Conservation (phyloP, 2,329 filamentous ascomycete genomes). For the Alternaria novae-zelandiae region DNA sequence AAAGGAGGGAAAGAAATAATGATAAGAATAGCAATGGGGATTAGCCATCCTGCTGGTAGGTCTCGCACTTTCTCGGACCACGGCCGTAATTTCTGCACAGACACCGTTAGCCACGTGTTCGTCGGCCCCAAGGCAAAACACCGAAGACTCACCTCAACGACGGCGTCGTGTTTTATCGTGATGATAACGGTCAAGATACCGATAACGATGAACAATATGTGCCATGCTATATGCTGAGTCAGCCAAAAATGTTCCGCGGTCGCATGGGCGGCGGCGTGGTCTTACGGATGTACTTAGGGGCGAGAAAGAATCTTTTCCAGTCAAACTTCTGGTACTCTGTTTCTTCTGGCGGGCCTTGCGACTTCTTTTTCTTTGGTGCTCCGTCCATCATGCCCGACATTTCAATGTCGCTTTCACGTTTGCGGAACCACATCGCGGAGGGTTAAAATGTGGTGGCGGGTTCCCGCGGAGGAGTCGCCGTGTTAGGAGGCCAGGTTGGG, state of each 20-base stretch:
- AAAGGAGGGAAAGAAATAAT: slow-evolving; percentile 45
- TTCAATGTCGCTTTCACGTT: slow-evolving; percentile 38
- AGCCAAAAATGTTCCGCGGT: neutral
- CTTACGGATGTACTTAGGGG: slow-evolving; percentile 47
- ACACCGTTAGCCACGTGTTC: slow-evolving; percentile 11
- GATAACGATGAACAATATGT: slow-evolving; percentile 38
- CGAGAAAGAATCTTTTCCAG: slow-evolving; percentile 43
- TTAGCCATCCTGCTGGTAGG: slow-evolving; percentile 45
- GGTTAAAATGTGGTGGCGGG: neutral
- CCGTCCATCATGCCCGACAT: slow-evolving; percentile 31
- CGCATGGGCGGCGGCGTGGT: neutral
- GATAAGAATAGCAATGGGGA: slow-evolving; percentile 43
- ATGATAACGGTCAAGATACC: slow-evolving; percentile 36
- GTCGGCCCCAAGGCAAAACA: neutral
- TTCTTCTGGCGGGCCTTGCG: slow-evolving; percentile 29
- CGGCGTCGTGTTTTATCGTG: slow-evolving; percentile 38
- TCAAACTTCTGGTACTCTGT: slow-evolving; percentile 43
- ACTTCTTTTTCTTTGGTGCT: slow-evolving; percentile 20
- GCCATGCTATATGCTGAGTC: slow-evolving; percentile 34
- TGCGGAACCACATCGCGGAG: slow-evolving; percentile 28
- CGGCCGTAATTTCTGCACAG: slow-evolving; percentile 37
- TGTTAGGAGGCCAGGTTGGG: slow-evolving; percentile 2
- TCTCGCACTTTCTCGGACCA: slow-evolving; percentile 45
- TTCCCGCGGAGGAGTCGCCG: slow-evolving; percentile 3
- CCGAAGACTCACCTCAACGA: slow-evolving; percentile 34